These are phyloP conservation scores for Saccharomycopsis oosterbeekiorum DNA, from an alignment of 805 yeast genomes.

Conservation along the genomic window DNA sequence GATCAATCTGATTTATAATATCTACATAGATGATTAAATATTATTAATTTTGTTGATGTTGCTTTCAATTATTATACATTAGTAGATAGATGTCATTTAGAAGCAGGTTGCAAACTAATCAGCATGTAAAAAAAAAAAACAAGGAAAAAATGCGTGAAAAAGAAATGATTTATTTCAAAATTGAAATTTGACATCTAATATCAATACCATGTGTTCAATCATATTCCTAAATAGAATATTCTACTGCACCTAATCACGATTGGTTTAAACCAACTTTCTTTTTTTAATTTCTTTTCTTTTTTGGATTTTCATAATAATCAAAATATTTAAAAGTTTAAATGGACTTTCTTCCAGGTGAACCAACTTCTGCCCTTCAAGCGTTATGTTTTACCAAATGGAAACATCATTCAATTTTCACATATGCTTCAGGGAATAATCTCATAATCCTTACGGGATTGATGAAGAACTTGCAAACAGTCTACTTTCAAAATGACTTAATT, in stretches of 20 bases:
- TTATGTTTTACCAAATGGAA: constrained; percentile 14
- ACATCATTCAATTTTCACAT: constrained; percentile 29
- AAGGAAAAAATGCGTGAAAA: not conserved
- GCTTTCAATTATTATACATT: not conserved
- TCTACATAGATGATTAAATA: not conserved
- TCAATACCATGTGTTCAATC: too few species aligned
- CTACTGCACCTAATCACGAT: too few species aligned
- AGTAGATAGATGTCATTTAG: not conserved
- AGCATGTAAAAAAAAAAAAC: not conserved
- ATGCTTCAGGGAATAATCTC: constrained; percentile 83
- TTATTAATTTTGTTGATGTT: not conserved
- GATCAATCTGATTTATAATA: not conserved
- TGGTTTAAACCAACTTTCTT: not conserved
- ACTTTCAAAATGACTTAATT: constrained; percentile 53
- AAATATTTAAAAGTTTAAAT: constrained; percentile 1
- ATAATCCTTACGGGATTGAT: constrained; percentile 49
- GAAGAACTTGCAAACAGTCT: constrained; percentile 63
- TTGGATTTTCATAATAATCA: not conserved
- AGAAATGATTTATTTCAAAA: not conserved
- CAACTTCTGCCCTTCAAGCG: constrained; percentile 13
- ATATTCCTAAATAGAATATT: too few species aligned
- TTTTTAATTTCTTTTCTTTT: too few species aligned
- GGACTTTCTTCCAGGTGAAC: constrained; percentile 20
- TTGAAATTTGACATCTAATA: not conserved
- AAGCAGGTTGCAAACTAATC: too few species aligned